Conservation (phyloP, 495 filamentous ascomycete genomes). For the Cudoniella acicularis region DNA sequence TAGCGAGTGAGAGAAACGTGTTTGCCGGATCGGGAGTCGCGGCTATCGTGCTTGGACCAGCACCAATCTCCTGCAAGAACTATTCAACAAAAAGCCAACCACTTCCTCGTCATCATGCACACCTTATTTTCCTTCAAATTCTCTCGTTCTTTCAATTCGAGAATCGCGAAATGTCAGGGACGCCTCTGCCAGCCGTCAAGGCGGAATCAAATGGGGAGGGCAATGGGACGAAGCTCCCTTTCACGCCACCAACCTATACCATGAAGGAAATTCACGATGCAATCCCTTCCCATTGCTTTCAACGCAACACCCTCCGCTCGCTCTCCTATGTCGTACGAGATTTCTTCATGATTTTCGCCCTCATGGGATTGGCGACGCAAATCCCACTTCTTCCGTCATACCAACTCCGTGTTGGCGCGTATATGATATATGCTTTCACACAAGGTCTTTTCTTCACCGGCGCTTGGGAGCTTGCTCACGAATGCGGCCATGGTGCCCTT, state of each 20-base stretch:
- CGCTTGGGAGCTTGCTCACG: slow-evolving; percentile 81
- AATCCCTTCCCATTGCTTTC: slow-evolving; percentile 78
- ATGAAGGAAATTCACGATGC: slow-evolving; percentile 79
- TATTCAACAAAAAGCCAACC: no score
- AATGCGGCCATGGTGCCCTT: slow-evolving; percentile 87
- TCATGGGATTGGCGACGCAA: slow-evolving; percentile 54
- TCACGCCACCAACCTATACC: slow-evolving; percentile 74
- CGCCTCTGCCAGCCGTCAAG: no score
- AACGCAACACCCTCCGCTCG: slow-evolving; percentile 60
- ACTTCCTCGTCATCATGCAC: no score
- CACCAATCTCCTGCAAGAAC: no score
- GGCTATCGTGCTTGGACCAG: no score
- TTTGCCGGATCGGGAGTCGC: no score
- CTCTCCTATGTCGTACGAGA: slow-evolving; percentile 70
- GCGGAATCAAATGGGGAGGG: no score
- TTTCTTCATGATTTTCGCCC: slow-evolving; percentile 66
- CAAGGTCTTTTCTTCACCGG: slow-evolving; percentile 79
- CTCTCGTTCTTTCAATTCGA: no score
- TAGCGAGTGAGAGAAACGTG: no score
- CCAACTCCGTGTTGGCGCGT: slow-evolving; percentile 54
- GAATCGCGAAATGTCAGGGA: no score
- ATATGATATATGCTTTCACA: slow-evolving; percentile 65
- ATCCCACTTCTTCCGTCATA: slow-evolving; percentile 56
- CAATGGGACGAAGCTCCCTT: no score
- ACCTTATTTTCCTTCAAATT: no score